A percentile compares a stretch with the other conserved stretches of the same genome.
Evolutionary conservation across 805 yeast species (phyloP).

Genomic region (Teunomyces gatunensis): DNA sequence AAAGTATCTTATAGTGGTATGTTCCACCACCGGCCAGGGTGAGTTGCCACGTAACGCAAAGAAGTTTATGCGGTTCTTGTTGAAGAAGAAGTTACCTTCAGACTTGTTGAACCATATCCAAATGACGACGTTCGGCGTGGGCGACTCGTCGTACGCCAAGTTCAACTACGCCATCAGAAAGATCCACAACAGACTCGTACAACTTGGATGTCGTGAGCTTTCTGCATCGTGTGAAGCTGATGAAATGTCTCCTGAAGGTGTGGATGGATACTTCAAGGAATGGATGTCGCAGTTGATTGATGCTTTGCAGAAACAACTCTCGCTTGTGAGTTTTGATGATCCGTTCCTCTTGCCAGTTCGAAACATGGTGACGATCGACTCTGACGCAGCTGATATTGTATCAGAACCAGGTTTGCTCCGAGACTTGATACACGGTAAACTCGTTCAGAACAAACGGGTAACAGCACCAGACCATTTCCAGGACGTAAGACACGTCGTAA

Average conservation of each 20-base stretch:
- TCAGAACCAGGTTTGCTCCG: constrained; percentile 11
- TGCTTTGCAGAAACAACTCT: constrained; percentile 20
- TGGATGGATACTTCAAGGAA: constrained; percentile 72
- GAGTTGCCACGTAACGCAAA: constrained; percentile 78
- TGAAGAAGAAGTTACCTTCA: constrained; percentile 59
- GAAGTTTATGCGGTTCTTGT: constrained; percentile 71
- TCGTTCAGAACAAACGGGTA: constrained; percentile 54
- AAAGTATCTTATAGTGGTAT: constrained; percentile 51
- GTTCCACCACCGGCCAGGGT: constrained; percentile 96
- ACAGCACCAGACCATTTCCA: constrained; percentile 80
- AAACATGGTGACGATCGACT: constrained; percentile 15
- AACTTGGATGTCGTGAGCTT: constrained; percentile 77
- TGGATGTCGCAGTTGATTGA: constrained; percentile 59
- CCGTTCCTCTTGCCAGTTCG: constrained; percentile 26
- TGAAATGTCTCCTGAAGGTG: constrained; percentile 75
- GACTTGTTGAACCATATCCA: constrained; percentile 59
- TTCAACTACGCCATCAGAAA: constrained; percentile 87
- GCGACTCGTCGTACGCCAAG: constrained; percentile 88
- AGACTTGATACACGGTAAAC: constrained; percentile 38
- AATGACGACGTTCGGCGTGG: constrained; percentile 82
- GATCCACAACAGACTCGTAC: constrained; percentile 71
- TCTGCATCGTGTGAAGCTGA: constrained; percentile 84
- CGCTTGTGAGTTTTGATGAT: constrained; percentile 22
- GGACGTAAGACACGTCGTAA: constrained; percentile 69
- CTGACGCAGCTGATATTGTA: constrained; percentile 18